Percentiles rank a stretch among this genome's conserved stretches.
phyloP scores from a whole-genome alignment of 768 basidiomycete species.

The Polyporus arcularius region DNA sequence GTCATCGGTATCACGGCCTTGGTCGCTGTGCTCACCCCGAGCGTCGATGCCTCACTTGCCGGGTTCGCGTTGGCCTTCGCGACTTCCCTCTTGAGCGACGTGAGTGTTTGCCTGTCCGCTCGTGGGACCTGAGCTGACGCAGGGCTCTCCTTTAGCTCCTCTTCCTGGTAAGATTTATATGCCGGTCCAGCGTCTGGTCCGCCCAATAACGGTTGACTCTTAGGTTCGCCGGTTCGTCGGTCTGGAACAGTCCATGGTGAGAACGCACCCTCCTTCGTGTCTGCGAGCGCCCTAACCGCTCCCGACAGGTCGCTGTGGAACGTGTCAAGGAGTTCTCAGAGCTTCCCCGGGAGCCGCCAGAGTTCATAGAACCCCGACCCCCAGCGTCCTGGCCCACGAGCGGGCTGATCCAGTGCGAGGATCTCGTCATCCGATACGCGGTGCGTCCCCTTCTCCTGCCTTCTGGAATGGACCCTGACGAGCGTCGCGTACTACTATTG shows the following conservation, averaged over 20 bases:
- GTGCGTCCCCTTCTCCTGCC: constrained; percentile 42
- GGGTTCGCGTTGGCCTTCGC: constrained; percentile 89
- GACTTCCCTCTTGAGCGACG: constrained; percentile 69
- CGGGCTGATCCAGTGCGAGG: constrained; percentile 70
- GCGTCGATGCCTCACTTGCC: constrained; percentile 77
- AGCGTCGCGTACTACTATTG: neutral
- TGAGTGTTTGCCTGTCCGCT: constrained; percentile 31
- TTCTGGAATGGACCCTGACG: constrained; percentile 16
- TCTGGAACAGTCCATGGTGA: constrained; percentile 90
- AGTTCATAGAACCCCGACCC: constrained; percentile 87
- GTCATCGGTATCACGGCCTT: constrained; percentile 75
- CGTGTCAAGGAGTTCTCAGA: constrained; percentile 92
- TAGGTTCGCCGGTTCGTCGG: constrained; percentile 79
- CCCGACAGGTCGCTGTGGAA: constrained; percentile 71
- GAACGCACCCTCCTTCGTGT: constrained; percentile 10
- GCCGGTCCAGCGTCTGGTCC: neutral
- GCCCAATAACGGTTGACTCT: constrained; percentile 4
- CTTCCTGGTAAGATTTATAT: constrained; percentile 50
- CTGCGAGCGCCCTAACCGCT: constrained; percentile 5
- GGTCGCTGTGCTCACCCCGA: constrained; percentile 65
- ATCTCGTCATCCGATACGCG: constrained; percentile 77
- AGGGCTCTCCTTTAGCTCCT: constrained; percentile 42
- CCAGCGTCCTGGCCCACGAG: constrained; percentile 74
- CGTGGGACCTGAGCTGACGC: constrained; percentile 21
- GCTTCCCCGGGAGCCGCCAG: constrained; percentile 72